These are phyloP conservation scores for Cryptosporidium andersoni DNA, from an alignment of 169 alveolate species.

Conservation along the genomic window DNA sequence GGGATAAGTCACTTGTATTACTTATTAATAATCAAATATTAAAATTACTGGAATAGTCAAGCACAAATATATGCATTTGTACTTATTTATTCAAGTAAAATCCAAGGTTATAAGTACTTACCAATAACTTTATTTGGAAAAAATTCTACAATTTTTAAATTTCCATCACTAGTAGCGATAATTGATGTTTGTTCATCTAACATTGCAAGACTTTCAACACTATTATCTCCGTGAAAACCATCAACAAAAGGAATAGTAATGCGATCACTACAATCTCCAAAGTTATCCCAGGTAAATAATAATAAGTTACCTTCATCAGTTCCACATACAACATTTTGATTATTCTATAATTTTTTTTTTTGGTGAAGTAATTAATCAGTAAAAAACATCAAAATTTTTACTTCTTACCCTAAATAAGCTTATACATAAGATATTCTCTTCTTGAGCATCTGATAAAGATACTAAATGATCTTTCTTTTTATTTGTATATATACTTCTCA, in stretches of 20 bases:
- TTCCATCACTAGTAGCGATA: conserved; percentile 65
- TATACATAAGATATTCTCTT: conserved; percentile 55
- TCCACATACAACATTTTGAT: conserved; percentile 62
- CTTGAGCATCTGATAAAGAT: conserved; percentile 60
- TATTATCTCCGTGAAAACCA: conserved; percentile 63
- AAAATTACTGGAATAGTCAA: no score
- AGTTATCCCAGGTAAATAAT: conserved; percentile 67
- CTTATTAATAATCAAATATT: no score
- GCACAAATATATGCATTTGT: no score
- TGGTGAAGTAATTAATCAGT: background rate
- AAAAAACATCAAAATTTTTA: background rate
- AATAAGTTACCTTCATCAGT: conserved; percentile 67
- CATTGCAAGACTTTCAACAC: conserved; percentile 48
- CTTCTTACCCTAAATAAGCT: conserved; percentile 45
- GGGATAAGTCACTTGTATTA: no score
- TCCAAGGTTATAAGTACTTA: background rate
- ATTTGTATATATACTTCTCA: conserved; percentile 15
- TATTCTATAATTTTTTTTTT: conserved; percentile 9
- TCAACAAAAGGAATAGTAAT: conserved; percentile 54
- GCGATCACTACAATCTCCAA: conserved; percentile 70
- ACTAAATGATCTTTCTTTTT: conserved; percentile 56
- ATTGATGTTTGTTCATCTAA: conserved; percentile 58
- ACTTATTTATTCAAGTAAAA: no score
- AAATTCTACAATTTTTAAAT: conserved; percentile 42
- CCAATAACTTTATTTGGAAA: conserved; percentile 66